Evolutionary conservation across 179 eudicot species (phyloP), one percentile per base, ranked within the genome.

Genomic region (Spergularia azorica): DNA sequence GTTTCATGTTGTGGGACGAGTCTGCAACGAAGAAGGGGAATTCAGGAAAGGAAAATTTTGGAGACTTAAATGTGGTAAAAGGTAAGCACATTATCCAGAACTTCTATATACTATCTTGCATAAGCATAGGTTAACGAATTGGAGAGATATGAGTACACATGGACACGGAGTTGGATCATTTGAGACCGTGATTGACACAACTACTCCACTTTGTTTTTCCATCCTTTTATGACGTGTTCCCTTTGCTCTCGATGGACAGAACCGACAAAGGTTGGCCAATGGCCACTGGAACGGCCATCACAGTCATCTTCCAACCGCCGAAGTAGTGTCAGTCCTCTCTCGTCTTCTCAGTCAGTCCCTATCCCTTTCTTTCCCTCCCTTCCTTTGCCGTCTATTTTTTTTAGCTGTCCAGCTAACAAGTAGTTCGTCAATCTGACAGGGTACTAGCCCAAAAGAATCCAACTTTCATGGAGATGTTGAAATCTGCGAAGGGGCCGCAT

Each of bases 1-100:
- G 91, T 73, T 95, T 95, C 88, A 90, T 93, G 0, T 78, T 93
- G 81, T 95, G 97, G 97, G 97, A 93, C 74, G 97, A 93, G 79
- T 85, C 97, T 71, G 84, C 81, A 0, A 77, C 74, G 21, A 88
- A 80, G 75, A 90, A 89, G 86, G 98, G 92, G 80, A 86, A 92
- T 89, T 78, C 90, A 80, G 89, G 91, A 89, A 89, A 89, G 92
- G 97, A 92, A 84, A 93, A 93, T 86, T 64, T 76, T 58, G 86
- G 79, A 9, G 88, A 86, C n/a, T 82, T 70, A 77, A 84, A 80
- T 58, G 79, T 72, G 43, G 69, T 82, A 13, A 80, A 86, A 93
- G 97, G 98, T 95, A 88, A 75, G 70, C 21, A 18, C 64, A 12
- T 13, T 46, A 63, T 69, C 26, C 15, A 9, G 48, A 26, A 48